Base-by-base conservation (phyloP, 768 basidiomycete species). In the Lactarius sanguifluus region DNA sequence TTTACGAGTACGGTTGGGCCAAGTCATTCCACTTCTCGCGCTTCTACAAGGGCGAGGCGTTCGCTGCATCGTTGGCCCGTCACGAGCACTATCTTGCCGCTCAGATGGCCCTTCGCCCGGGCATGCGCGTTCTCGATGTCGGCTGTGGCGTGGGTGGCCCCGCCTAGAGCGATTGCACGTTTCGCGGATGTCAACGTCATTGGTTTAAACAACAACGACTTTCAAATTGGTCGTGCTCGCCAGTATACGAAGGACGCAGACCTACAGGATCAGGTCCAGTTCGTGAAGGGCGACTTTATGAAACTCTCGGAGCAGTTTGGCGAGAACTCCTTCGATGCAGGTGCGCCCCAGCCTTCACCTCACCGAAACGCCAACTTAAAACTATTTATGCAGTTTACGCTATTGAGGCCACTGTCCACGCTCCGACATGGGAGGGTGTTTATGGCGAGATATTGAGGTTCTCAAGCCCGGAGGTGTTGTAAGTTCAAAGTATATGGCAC, bases 101-200 rank as follows among this genome's bases (percentile, higher is more conserved):
- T 10, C 85, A 92, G 74, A 94, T 98, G 89, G 76, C 78, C 57
- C 80, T 99, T 67, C 85, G 85, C 60, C 86, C 94, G 0, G 93
- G 94, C 52, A 97, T 97, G 95, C 86, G 89, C 40, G 96, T 99
- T 50, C 89, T 99, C 67, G 97, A 99, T 74, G 96, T 99, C 66
- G 97, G 97, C 3, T 98, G 97, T 76, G 97, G 97, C 75, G 90
- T 99, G 62, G 97, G 97, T 57, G 97, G 97, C 0, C 97, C 97
- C 28, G 97, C 97, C 10, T n/a, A 86, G 96, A 57, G 92, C 95
- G 76, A 99, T 99, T 72, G 92, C 94, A 5, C 85, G 85, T 55
- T 99, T 98, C 79, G 80, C 92, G 9, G 96, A 97, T 74, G 89
- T 84, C 41, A 80, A 86, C 63, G 88, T 98, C 69, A 80, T 91